Evolutionary conservation across 352 stramenopile genomes (phyloP), one percentile per base, ranked within the genome.

Genomic region (Phytophthora quininea): DNA sequence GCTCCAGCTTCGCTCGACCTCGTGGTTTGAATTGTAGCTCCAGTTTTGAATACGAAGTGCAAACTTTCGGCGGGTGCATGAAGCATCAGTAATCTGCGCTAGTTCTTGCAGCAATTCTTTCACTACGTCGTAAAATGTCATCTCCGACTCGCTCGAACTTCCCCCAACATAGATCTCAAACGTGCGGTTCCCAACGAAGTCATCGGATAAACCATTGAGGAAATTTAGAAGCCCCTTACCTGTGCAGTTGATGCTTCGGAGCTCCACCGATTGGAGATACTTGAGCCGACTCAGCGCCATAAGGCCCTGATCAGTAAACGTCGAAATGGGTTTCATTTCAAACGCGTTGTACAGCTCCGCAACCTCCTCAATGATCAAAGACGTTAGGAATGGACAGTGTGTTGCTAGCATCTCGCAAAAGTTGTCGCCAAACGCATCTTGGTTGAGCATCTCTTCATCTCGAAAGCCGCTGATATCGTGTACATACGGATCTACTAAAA

Each of bases 151-250:
- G 14, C 40, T 19, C 2, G 31, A 52, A 10, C 35, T 14, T 67
- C 73, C 4, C n/a, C 69, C 76, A n/a, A 81, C 33, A 9, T 49
- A 52, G n/a, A 81, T 71, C 35, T 77, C 60, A 32, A 81, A 58
- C 15, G 48, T 56, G 6, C 76, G 69, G n/a, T 79, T 67, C 1
- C 69, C 73, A 35, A 43, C 47, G 42, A 70, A 77, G 0, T 62
- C 52, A 11, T 46, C 38, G 0, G 73, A 71, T 5, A 73, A 54
- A 4, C 54, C 58, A 58, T 73, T 81, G 29, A 83, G 35, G 40
- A 83, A 74, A 24, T 45, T 24, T 9, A 84, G 66, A 14, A 84
- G 32, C 0, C 73, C 76, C 4, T 69, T 59, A 0, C 71, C 73
- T 3, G 70, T 78, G 31, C 66, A 79, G 32, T 74, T 81, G 6